Base-by-base conservation (phyloP, 2,329 filamentous ascomycete species). In the Sarocladium strictum region DNA sequence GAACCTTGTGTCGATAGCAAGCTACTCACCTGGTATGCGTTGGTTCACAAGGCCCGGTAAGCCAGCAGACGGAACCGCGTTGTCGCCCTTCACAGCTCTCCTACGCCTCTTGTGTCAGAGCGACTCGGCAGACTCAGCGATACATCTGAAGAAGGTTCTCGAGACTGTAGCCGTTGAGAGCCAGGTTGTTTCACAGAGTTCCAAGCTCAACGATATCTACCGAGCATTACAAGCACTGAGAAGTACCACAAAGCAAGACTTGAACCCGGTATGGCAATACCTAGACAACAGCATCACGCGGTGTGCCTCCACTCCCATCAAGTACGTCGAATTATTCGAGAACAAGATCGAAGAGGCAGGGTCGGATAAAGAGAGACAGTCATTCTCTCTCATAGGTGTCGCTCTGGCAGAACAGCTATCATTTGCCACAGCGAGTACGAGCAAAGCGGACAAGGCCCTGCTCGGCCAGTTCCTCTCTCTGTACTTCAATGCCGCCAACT, bases 221-320 rank as follows among this genome's bases (percentile, higher is more conserved):
- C 71, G 75, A 61, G 62, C 83, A 23, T 70, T 78, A 10, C 65
- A 66, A 54, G 64, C 65, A 12, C 56, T 72, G 11, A 61, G 63
- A 17, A 60, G 56, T 47, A 63, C 61, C 2, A 53, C 56, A 9
- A 40, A 56, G 4, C 61, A 63, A 19, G 53, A 54, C 11, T 32
- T 56, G 1, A 56, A 59, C 10, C 54, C 60, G 14, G 43, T 41
- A 3, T 87, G 88, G 71, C 68, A 75, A 0, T 95, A 94, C 64
- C 67, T 97, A 24, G 92, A 97, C 64, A 91, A 95, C 58, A 95
- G 90, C 67, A 76, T 89, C 53, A 83, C 83, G 27, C 83, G 92
- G 23, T 89, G 89, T 60, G 85, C 85, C 15, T 84, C 74, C 2
- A 86, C 86, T 23, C 88, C 90, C 0, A 86, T 95, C 63, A 95